Base-by-base conservation (phyloP, 148 eudicot genomes). In the Polygonum maritimum region DNA sequence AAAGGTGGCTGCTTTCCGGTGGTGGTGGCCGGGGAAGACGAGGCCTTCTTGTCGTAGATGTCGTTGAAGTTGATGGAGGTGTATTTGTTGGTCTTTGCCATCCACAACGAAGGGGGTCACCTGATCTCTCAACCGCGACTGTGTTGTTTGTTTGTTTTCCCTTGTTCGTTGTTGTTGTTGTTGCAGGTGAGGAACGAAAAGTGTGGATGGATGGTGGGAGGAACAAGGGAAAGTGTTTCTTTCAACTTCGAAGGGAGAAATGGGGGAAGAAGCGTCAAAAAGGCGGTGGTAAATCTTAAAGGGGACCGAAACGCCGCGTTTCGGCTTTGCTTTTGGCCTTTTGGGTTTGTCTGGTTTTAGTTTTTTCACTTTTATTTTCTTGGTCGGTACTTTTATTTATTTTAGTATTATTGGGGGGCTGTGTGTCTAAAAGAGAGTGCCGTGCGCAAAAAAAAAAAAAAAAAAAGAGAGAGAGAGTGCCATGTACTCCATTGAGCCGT, bases 51-150 rank as follows among this genome's bases (percentile, higher is more conserved):
- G 60, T 87, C 89, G 87, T 87, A 88, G 83, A 90, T 83, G 76
- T 89, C 89, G 87, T 90, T 90, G 85, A 90, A 88, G 81, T 90
- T 90, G 75, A 90, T 79, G 55, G 95, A 85, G 78, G 90, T 71
- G 87, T 87, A 90, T 47, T 90, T 90, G 82, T 90, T 90, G 79
- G 83, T 80, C 80, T 83, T 88, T 84, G 95, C 95, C 95, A 90
- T 90, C 89, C 87, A 90, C 88, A 75, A 73, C 69, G 71, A 67
- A 19, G 22, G 18, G 19, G 8, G 60, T 39, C 41, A 3, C 41
- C 41, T 39, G 41, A 4, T 39, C 41, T 39, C 4, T 26, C 31
- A 26, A 26, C 31, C 41, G 7, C 41, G 3, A 39, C 7, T 39
- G 6, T 39, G 4, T 7, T 39, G 6, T 7, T 39, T 39, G 41